Percentiles rank a stretch among this genome's conserved stretches.
Evolutionary conservation across 2,329 filamentous ascomycete species (phyloP).

Genomic region (Aspergillus pseudoterreus): DNA sequence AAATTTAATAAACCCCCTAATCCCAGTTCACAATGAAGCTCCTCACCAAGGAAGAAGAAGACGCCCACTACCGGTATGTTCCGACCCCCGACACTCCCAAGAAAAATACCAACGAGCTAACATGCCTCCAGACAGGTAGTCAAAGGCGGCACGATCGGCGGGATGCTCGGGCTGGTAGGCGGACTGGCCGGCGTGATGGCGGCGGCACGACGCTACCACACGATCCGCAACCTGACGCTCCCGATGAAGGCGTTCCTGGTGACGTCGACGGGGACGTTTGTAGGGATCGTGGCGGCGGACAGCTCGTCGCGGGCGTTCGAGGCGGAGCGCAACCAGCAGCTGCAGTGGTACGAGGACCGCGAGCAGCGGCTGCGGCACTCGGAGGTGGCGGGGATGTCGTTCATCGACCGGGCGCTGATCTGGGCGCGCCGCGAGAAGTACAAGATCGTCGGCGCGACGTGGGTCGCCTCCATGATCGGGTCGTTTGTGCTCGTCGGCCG

Average conservation of each 20-base stretch:
- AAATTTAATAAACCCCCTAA: not conserved
- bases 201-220: slow-evolving; percentile 68
- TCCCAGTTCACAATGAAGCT: slow-evolving; percentile 69
- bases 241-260: slow-evolving; percentile 90
- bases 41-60: slow-evolving; percentile 88
- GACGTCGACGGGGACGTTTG: slow-evolving; percentile 76
- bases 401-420: slow-evolving; percentile 59
- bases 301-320: slow-evolving; percentile 69
- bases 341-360: slow-evolving; percentile 62
- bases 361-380: slow-evolving; percentile 55
- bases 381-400: slow-evolving; percentile 53
- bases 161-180: slow-evolving; percentile 61
- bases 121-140: slow-evolving; percentile 58
- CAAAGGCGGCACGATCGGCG: slow-evolving; percentile 73
- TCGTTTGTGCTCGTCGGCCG: slow-evolving; percentile 73
- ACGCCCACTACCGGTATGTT: slow-evolving; percentile 69
- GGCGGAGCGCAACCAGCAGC: slow-evolving; percentile 62
- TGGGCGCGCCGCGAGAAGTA: slow-evolving; percentile 82
- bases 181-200: slow-evolving; percentile 66
- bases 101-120: slow-evolving; percentile 6
- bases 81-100: not conserved
- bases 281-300: slow-evolving; percentile 85
- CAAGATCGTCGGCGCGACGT: slow-evolving; percentile 75
- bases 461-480: slow-evolving; percentile 75
- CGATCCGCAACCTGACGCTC: slow-evolving; percentile 76